Conservation (phyloP, 495 filamentous ascomycete species). For the Xylaria flabelliformis region DNA sequence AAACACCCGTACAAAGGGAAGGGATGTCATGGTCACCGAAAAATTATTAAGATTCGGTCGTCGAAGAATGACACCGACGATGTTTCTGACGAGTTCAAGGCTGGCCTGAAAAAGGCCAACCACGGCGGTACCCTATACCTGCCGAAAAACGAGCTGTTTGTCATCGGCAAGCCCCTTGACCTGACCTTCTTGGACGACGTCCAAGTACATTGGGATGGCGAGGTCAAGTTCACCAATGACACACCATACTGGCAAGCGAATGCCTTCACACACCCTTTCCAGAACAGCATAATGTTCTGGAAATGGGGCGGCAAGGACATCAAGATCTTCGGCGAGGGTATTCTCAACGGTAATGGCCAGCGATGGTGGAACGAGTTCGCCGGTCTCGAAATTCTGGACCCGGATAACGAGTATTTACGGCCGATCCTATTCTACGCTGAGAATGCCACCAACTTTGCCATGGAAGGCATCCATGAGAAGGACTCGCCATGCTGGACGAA, state of each 20-base stretch:
- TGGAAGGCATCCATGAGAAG: constrained; percentile 62
- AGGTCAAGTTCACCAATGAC: constrained; percentile 66
- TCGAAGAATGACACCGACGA: constrained; percentile 61
- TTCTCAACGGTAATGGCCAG: constrained; percentile 62
- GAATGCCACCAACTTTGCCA: constrained; percentile 60
- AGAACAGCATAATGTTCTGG: constrained; percentile 67
- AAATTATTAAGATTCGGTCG: constrained; percentile 55
- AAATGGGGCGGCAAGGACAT: constrained; percentile 64
- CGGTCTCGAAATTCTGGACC: constrained; percentile 49
- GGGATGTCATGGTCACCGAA: constrained; percentile 37
- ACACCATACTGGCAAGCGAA: constrained; percentile 65
- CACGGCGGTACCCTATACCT: constrained; percentile 59
- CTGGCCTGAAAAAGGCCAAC: constrained; percentile 60
- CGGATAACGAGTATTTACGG: constrained; percentile 58
- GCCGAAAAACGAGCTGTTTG: constrained; percentile 57
- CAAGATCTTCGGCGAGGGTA: constrained; percentile 60
- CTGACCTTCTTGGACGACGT: constrained; percentile 62
- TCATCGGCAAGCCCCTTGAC: constrained; percentile 64
- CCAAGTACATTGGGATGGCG: constrained; percentile 63
- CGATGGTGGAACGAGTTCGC: constrained; percentile 47
- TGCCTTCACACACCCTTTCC: constrained; percentile 62
- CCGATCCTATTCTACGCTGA: constrained; percentile 64
- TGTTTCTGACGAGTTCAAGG: constrained; percentile 59
- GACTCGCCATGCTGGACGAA: constrained; percentile 68
- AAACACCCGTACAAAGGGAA: constrained; percentile 38